Base-by-base conservation (phyloP, 2,329 filamentous ascomycete genomes). In the Exophiala spinifera region DNA sequence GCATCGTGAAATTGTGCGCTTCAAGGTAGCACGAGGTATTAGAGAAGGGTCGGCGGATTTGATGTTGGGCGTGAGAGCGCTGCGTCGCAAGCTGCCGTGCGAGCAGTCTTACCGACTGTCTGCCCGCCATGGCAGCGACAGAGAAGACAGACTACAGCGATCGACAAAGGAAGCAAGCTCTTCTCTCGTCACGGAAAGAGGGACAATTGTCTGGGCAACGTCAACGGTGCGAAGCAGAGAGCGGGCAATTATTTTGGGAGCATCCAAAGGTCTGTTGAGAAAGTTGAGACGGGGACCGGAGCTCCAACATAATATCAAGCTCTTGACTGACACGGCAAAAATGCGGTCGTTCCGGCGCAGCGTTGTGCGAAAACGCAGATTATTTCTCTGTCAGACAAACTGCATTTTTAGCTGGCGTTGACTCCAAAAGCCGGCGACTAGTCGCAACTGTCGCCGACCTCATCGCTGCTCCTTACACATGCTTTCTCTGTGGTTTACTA, bases 1-100 rank as follows among this genome's bases (percentile, higher is more conserved):
- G 90, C 91, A 95, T 95, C 51, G 85, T 88, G 74, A 95, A 91
- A 74, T 91, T 94, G 61, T 91, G 86, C 20, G 89, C 90, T 46
- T 87, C 89, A 64, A 86, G 79, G 39, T 36, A 49, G 33, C 53
- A 40, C 17, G 56, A 44, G 6, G 44, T 48, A 8, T 50, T 52
- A 46, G 59, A 63, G 52, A 64, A 63, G 15, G 54, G 28, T 43
- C 62, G 53, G 25, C 55, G 55, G 19, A 53, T 47, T 37, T 51
- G 59, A 23, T 44, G 45, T 55, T 58, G 60, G 25, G 59, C 34
- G 20, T 51, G 51, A 28, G 56, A 49, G 55, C 55, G 51, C 48
- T 59, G 51, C 20, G 57, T 58, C 37, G 57, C 51, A 36, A 63
- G 37, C 49, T 61, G 59, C 42, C 59, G 59, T 34, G 53, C 53